These are phyloP conservation scores for Solanum aculeatissimum DNA, from an alignment of 305 asterid genomes.

Conservation along the genomic window DNA sequence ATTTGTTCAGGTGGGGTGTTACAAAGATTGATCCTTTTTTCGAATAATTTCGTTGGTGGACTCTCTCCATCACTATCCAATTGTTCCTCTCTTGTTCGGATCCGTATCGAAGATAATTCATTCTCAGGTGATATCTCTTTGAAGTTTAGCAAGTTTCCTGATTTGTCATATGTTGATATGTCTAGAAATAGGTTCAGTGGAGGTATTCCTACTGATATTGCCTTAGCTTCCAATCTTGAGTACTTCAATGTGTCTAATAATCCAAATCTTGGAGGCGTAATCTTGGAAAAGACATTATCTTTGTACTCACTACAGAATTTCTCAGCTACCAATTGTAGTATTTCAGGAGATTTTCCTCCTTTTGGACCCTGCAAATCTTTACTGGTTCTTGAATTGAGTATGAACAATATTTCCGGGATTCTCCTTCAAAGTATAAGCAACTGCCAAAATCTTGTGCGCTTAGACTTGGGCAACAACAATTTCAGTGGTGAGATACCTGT, in stretches of 20 bases:
- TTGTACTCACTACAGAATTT: constrained; percentile 49
- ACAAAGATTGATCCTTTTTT: constrained; percentile 55
- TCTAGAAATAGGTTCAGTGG: constrained; percentile 64
- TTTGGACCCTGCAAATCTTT: constrained; percentile 52
- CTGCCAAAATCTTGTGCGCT: constrained; percentile 44
- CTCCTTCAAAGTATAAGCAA: constrained; percentile 47
- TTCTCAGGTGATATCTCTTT: constrained; percentile 70
- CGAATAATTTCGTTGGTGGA: constrained; percentile 64
- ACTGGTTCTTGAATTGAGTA: constrained; percentile 53
- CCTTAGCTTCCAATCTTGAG: constrained; percentile 37
- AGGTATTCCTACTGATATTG: constrained; percentile 49
- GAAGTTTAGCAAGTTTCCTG: constrained; percentile 30
- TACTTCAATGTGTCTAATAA: constrained; percentile 72
- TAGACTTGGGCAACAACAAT: constrained; percentile 56
- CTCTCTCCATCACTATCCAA: constrained; percentile 63
- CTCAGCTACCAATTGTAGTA: constrained; percentile 58
- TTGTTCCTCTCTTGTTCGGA: constrained; percentile 74
- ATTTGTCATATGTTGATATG: constrained; percentile 60
- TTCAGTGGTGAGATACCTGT: constrained; percentile 58
- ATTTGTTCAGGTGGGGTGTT: constrained; percentile 60
- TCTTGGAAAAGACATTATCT: constrained; percentile 53
- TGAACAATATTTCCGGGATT: constrained; percentile 54
- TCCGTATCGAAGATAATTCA: constrained; percentile 66
- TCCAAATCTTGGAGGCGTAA: constrained; percentile 50
- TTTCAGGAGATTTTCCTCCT: constrained; percentile 58